phyloP scores from a whole-genome alignment of 176 grass and related monocot species.

The Eleusine indica region DNA sequence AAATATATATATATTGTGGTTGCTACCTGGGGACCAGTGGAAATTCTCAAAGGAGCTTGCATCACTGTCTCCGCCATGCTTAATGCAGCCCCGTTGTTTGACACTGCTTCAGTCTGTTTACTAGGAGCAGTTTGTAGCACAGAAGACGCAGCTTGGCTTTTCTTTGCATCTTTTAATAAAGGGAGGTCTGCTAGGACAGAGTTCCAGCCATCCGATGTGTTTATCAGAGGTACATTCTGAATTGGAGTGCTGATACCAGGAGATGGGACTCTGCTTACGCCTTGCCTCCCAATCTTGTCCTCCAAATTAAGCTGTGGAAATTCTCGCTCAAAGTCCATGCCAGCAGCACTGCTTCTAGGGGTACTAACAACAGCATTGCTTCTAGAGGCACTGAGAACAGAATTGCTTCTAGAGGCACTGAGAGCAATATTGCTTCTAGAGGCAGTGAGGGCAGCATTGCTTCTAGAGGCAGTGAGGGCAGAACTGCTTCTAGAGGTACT shows the following conservation, averaged over 20 bases:
- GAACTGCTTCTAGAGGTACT: constrained; percentile 13
- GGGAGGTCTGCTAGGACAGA: constrained; percentile 62
- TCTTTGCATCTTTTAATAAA: constrained; percentile 43
- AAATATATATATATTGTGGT: background rate
- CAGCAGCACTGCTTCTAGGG: constrained; percentile 37
- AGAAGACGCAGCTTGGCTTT: constrained; percentile 37
- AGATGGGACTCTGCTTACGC: constrained; percentile 49
- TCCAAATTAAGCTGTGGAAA: constrained; percentile 67
- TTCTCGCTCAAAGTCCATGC: constrained; percentile 59
- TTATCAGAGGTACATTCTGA: constrained; percentile 53
- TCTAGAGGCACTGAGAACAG: too few species aligned
- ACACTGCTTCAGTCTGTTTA: constrained; percentile 37
- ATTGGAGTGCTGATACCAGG: constrained; percentile 56
- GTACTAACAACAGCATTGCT: too few species aligned
- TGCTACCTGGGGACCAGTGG: constrained; percentile 57
- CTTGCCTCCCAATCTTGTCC: constrained; percentile 51
- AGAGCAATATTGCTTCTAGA: too few species aligned
- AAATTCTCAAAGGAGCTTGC: constrained; percentile 60
- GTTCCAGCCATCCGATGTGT: constrained; percentile 51
- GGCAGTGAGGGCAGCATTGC: too few species aligned
- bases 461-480: background rate
- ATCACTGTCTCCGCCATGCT: constrained; percentile 75
- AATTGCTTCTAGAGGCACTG: too few species aligned
- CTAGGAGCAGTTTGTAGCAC: constrained; percentile 37
- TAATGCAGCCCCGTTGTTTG: constrained; percentile 53